Percentiles rank a stretch among this genome's conserved stretches.
These are phyloP conservation scores for Cordyceps javanica DNA, from an alignment of 2,329 filamentous ascomycete genomes.

Conservation along the genomic window DNA sequence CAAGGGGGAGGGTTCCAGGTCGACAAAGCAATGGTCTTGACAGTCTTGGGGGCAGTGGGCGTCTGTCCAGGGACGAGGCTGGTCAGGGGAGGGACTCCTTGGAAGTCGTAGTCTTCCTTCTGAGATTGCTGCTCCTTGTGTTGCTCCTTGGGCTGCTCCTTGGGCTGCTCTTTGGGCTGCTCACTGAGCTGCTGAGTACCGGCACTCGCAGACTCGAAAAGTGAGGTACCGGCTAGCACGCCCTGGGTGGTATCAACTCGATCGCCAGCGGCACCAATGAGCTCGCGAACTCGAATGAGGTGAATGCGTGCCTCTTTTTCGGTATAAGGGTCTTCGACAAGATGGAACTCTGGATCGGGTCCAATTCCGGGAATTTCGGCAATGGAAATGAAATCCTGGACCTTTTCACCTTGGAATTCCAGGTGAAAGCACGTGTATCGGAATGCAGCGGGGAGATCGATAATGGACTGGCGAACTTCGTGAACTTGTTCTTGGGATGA, in stretches of 20 bases:
- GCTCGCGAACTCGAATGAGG: constrained; percentile 80
- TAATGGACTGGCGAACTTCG: constrained; percentile 92
- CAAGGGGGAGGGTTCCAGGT: constrained; percentile 96
- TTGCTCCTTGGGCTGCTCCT: constrained; percentile 25
- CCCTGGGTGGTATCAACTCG: constrained; percentile 83
- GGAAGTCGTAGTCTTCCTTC: constrained; percentile 71
- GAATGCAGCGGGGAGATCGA: constrained; percentile 87
- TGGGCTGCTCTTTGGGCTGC: constrained; percentile 26
- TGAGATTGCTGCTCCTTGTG: constrained; percentile 14
- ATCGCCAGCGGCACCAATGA: constrained; percentile 87
- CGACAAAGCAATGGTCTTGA: constrained; percentile 83
- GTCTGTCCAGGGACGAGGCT: constrained; percentile 64
- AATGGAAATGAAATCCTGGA: constrained; percentile 93
- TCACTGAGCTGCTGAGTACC: constrained; percentile 34
- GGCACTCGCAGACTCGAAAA: constrained; percentile 71
- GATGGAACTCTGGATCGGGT: constrained; percentile 67
- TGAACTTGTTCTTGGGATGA: constrained; percentile 94
- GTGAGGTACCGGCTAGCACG: constrained; percentile 73
- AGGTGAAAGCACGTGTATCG: constrained; percentile 99
- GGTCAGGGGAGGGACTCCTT: constrained; percentile 59
- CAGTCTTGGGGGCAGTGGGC: constrained; percentile 73
- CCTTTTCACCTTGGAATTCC: constrained; percentile 77
- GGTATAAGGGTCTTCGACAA: constrained; percentile 94
- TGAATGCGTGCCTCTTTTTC: constrained; percentile 98
- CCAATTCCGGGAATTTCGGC: constrained; percentile 79